phyloP scores from a whole-genome alignment of 164 flowering plant species.

The Paratinospora sagittata region DNA sequence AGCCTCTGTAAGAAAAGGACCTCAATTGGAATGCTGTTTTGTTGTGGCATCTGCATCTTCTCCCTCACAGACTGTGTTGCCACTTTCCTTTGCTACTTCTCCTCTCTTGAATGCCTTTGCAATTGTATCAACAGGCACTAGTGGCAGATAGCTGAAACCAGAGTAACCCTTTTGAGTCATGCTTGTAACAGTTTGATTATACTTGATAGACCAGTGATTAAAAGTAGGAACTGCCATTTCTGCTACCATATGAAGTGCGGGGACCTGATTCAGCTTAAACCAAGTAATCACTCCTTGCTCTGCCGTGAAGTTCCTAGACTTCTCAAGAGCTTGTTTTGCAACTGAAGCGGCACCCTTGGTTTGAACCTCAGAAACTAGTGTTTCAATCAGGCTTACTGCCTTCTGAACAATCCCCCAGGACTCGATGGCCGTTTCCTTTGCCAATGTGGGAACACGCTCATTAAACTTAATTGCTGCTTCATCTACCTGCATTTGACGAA shows the following conservation, averaged over 20 bases:
- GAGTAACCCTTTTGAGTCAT: slow-evolving; percentile 37
- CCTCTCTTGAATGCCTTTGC: slow-evolving; percentile 36
- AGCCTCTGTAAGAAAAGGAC: background rate
- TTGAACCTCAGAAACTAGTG: slow-evolving; percentile 31
- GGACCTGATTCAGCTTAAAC: slow-evolving; percentile 24
- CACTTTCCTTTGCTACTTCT: slow-evolving; percentile 7
- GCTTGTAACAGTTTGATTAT: slow-evolving; percentile 34
- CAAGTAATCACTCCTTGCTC: slow-evolving; percentile 24
- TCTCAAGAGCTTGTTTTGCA: slow-evolving; percentile 23
- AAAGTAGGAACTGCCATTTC: slow-evolving; percentile 40
- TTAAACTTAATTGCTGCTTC: slow-evolving; percentile 35
- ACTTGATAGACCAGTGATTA: slow-evolving; percentile 42
- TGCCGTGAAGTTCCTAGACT: slow-evolving; percentile 29
- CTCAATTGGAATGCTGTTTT: background rate
- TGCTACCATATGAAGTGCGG: slow-evolving; percentile 32
- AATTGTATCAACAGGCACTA: slow-evolving; percentile 51
- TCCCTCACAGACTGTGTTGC: too few species aligned
- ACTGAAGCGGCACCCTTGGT: slow-evolving; percentile 44
- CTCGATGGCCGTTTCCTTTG: slow-evolving; percentile 29
- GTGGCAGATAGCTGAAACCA: slow-evolving; percentile 41
- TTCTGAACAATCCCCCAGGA: slow-evolving; percentile 20
- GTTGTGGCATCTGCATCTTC: background rate
- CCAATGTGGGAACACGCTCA: slow-evolving; percentile 44
- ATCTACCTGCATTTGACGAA: slow-evolving; percentile 41
- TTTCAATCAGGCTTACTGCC: slow-evolving; percentile 27